These are phyloP conservation scores for Trichosporon coremiiforme DNA, from an alignment of 1,284 basidiomycete genomes.

Conservation along the genomic window DNA sequence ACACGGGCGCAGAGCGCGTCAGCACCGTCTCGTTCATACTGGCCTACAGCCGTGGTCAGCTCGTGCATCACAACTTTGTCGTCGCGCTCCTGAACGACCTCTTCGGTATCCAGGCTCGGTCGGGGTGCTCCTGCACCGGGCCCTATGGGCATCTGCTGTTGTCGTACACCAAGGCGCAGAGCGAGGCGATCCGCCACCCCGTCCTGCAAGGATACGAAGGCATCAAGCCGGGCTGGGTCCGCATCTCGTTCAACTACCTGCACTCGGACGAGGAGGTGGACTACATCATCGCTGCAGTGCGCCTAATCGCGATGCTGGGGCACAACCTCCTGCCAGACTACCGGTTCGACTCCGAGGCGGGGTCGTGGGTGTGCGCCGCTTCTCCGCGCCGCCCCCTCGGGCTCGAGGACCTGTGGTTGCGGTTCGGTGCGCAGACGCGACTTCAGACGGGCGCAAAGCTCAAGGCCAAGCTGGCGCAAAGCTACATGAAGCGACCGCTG, in stretches of 20 bases:
- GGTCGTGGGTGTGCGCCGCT: slow-evolving; percentile 11
- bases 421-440: background rate
- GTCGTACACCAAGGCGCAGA: background rate
- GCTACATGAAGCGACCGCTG: background rate
- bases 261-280: slow-evolving; percentile 6
- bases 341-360: slow-evolving; percentile 18
- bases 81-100: slow-evolving; percentile 28
- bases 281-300: slow-evolving; percentile 25
- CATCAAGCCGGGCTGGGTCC: slow-evolving; percentile 22
- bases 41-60: background rate
- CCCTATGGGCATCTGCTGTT: slow-evolving; percentile 23
- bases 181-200: background rate
- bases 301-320: slow-evolving; percentile 18
- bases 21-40: slow-evolving; percentile 19
- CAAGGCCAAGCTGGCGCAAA: background rate
- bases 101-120: slow-evolving; percentile 27
- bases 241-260: slow-evolving; percentile 26
- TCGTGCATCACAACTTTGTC: slow-evolving; percentile 29
- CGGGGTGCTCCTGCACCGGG: slow-evolving; percentile 26
- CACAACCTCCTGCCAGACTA: slow-evolving; percentile 23
- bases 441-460: background rate
- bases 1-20: slow-evolving; percentile 4
- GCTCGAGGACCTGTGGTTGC: background rate
- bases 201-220: background rate
- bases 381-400: background rate